phyloP scores from a whole-genome alignment of 108 stramenopile species.

The Asterionellopsis glacialis region DNA sequence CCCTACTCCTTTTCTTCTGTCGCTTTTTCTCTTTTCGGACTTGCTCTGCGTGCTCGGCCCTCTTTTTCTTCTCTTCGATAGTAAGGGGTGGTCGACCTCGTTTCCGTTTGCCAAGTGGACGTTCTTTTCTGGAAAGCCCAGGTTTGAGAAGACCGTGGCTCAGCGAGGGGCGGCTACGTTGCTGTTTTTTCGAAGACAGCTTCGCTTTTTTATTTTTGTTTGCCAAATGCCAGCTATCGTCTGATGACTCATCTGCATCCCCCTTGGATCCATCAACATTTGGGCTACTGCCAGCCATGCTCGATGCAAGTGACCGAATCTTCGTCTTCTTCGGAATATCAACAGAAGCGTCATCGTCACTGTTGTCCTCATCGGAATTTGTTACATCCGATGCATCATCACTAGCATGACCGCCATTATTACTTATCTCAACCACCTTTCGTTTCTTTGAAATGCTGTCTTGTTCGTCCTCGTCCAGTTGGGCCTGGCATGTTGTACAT shows the following conservation, averaged over 20 bases:
- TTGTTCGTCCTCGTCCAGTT: constrained; percentile 3
- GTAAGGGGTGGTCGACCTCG: no score
- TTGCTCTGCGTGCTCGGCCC: constrained; percentile 4
- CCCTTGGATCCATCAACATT: background rate
- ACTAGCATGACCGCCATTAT: no score
- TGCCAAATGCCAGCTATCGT: background rate
- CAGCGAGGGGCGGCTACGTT: background rate
- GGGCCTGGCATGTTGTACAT: no score
- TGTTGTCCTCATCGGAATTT: constrained; percentile 4
- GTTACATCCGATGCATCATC: no score
- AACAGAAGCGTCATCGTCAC: background rate
- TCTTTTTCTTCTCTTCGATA: constrained; percentile 6
- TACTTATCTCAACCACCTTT: no score
- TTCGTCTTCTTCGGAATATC: constrained; percentile 3
- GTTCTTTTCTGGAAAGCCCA: no score
- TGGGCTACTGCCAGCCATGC: background rate
- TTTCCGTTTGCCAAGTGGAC: no score
- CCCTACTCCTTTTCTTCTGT: constrained; percentile 9
- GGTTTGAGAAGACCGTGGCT: no score
- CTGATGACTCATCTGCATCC: background rate
- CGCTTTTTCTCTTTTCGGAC: constrained; percentile 19
- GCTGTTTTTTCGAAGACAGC: constrained; percentile 4
- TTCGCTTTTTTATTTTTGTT: constrained; percentile 21
- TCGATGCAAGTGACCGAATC: background rate
- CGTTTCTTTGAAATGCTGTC: background rate